Percentiles rank a stretch among this genome's conserved stretches.
These are phyloP conservation scores for Corylus americana DNA, from an alignment of 306 rosid species.

Conservation along the genomic window DNA sequence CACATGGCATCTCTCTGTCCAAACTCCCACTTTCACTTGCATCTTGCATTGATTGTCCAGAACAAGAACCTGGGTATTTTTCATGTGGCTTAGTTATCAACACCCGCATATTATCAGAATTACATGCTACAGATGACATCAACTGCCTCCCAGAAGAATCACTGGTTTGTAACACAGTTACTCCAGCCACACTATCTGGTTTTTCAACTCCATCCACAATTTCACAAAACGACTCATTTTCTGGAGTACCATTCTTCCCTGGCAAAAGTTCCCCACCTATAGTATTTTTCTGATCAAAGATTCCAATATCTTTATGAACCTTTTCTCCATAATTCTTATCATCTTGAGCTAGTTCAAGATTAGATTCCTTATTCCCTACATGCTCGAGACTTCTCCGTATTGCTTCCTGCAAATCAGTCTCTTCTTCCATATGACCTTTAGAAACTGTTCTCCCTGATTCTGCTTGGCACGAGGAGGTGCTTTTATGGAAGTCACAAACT, in stretches of 20 bases:
- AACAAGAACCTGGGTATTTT: constrained; percentile 20
- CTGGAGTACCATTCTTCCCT: constrained; percentile 33
- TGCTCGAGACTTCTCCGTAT: constrained; percentile 81
- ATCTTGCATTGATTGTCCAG: constrained; percentile 39
- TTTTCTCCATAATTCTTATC: constrained; percentile 32
- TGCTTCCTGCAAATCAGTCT: constrained; percentile 82
- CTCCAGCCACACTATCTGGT: constrained; percentile 29
- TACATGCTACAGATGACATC: constrained; percentile 27
- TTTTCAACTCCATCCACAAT: constrained; percentile 36
- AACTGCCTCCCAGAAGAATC: constrained; percentile 35
- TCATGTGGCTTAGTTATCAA: constrained; percentile 23
- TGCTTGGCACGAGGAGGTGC: constrained; percentile 27
- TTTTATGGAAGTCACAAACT: constrained; percentile 46
- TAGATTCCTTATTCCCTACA: constrained; percentile 31
- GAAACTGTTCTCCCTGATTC: constrained; percentile 46
- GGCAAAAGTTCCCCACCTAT: constrained; percentile 21
- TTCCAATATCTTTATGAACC: constrained; percentile 23
- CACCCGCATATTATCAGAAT: constrained; percentile 12
- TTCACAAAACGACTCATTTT: constrained; percentile 30
- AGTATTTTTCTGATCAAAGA: constrained; percentile 24
- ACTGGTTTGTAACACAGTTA: constrained; percentile 28
- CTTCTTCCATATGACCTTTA: constrained; percentile 73
- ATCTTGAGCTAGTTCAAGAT: constrained; percentile 22
- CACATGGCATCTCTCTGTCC: constrained; percentile 21
- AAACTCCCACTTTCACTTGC: constrained; percentile 34